Percentiles rank a stretch among this genome's conserved stretches.
Evolutionary conservation across 2,329 filamentous ascomycete genomes (phyloP).

Genomic region (Mariannaea sp.): DNA sequence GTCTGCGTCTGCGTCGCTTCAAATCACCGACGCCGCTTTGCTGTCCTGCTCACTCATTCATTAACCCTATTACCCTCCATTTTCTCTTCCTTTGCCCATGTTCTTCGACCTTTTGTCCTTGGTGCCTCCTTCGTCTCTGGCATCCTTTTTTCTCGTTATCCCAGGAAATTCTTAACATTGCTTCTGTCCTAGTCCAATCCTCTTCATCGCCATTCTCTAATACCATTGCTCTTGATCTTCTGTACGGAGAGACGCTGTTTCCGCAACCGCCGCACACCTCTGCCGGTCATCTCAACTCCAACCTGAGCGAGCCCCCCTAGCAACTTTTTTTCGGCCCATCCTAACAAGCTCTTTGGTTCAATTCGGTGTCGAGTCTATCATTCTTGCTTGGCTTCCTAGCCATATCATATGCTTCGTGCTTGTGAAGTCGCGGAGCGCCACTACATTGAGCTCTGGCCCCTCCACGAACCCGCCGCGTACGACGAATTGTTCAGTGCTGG

Average conservation of each 20-base stretch:
- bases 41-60: constrained; percentile 34
- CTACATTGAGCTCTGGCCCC: constrained; percentile 26
- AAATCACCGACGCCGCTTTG: constrained; percentile 34
- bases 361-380: neutral
- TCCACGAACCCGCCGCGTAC: constrained; percentile 17
- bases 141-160: constrained; percentile 24
- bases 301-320: neutral
- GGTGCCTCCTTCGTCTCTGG: constrained; percentile 23
- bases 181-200: constrained; percentile 23
- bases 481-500: constrained; percentile 20
- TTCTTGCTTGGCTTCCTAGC: neutral
- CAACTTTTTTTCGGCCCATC: neutral
- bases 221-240: constrained; percentile 2
- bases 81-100: constrained; percentile 25
- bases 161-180: constrained; percentile 29
- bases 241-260: neutral
- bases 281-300: neutral
- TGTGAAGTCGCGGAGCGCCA: constrained; percentile 32
- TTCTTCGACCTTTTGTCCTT: constrained; percentile 20
- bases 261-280: neutral
- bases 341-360: neutral
- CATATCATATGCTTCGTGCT: constrained; percentile 13
- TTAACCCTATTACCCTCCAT: constrained; percentile 43
- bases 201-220: constrained; percentile 25
- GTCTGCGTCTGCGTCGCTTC: constrained; percentile 35